phyloP scores from a whole-genome alignment of 306 rosid species.

The Potentilla sterilis region DNA sequence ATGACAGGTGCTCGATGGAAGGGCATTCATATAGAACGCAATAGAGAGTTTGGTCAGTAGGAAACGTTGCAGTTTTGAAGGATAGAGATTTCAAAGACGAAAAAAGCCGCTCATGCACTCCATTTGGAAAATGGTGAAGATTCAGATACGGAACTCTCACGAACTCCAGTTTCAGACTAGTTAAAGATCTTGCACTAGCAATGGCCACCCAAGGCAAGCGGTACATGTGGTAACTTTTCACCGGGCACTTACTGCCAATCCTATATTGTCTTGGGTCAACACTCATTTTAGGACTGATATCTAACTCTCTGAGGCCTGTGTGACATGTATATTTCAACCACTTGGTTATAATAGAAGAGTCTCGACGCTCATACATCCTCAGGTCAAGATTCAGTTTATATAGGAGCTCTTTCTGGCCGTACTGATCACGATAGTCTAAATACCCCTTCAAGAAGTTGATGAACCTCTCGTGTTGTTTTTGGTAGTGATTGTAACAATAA shows the following conservation, averaged over 20 bases:
- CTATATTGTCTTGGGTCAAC: no score
- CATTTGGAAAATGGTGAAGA: neutral
- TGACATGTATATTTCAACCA: neutral
- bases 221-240: neutral
- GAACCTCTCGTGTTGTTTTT: no score
- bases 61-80: neutral
- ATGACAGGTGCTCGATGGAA: neutral
- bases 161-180: neutral
- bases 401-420: neutral
- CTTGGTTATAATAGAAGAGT: neutral
- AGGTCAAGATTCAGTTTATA: neutral
- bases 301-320: neutral
- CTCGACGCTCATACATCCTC: neutral
- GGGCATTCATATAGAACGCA: neutral
- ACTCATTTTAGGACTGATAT: neutral
- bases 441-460: neutral
- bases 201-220: neutral
- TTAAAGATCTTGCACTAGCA: neutral
- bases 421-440: neutral
- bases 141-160: neutral
- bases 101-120: neutral
- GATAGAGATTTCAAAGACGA: slow-evolving; percentile 1
- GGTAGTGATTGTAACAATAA: neutral
- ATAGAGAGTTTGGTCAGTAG: neutral
- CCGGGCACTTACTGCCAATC: no score